phyloP scores from a whole-genome alignment of 345 rosid genomes.

The Chamaenerion angustifolium region DNA sequence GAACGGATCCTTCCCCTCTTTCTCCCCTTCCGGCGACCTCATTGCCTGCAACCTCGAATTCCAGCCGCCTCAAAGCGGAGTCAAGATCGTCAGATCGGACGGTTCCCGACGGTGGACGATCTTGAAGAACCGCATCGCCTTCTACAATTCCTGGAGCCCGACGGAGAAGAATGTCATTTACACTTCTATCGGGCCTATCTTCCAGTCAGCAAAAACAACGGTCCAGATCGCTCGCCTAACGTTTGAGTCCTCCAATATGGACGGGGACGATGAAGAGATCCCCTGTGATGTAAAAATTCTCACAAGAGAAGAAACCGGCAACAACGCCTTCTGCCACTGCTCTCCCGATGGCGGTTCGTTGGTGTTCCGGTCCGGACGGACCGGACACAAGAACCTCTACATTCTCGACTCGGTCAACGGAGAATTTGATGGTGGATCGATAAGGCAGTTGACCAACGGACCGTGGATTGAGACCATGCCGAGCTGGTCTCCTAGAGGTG shows the following conservation, averaged over 20 bases:
- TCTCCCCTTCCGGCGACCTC: constrained; percentile 47
- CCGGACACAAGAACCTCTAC: constrained; percentile 59
- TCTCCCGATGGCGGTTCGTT: constrained; percentile 72
- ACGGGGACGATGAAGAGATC: constrained; percentile 27
- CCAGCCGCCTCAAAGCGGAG: constrained; percentile 27
- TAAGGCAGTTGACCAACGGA: constrained; percentile 54
- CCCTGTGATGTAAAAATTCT: constrained; percentile 50
- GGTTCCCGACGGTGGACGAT: constrained; percentile 74
- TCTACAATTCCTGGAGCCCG: constrained; percentile 79
- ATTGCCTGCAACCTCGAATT: constrained; percentile 43
- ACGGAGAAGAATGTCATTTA: constrained; percentile 52
- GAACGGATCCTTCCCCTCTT: constrained; percentile 57
- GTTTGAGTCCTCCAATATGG: constrained; percentile 29
- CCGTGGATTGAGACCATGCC: constrained; percentile 90
- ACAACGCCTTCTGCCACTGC: constrained; percentile 78
- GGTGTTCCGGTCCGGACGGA: constrained; percentile 72
- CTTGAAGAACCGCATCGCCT: constrained; percentile 47
- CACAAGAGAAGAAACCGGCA: constrained; percentile 56
- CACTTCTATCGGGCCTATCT: constrained; percentile 72
- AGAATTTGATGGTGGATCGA: constrained; percentile 29
- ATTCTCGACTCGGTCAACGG: constrained; percentile 50
- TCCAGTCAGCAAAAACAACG: constrained; percentile 24
- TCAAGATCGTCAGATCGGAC: constrained; percentile 44
- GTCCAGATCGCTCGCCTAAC: constrained; percentile 76
- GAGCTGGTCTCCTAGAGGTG: constrained; percentile 63